These are phyloP conservation scores for Umbelopsis sp. DNA, from an alignment of 192 early-diverging fungal species.

Conservation along the genomic window DNA sequence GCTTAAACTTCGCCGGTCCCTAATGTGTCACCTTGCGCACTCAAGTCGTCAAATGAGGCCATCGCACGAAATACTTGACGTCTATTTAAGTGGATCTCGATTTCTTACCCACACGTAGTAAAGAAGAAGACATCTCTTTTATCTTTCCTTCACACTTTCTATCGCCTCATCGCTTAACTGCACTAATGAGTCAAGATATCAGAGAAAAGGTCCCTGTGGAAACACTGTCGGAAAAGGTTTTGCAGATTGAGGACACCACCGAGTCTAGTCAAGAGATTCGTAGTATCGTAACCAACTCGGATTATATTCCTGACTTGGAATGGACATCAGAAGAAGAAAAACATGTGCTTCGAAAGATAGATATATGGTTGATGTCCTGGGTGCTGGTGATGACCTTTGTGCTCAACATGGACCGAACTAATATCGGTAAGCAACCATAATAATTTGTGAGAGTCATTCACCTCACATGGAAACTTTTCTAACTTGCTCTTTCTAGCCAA, in stretches of 20 bases:
- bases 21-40: conserved; percentile 9
- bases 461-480: no score
- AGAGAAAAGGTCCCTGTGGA: neutral
- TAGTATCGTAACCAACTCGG: neutral
- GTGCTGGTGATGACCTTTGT: conserved; percentile 47
- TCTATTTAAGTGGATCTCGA: neutral
- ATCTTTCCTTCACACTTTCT: neutral
- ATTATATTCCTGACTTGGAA: conserved; percentile 30
- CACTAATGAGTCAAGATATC: conserved; percentile 5
- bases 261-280: neutral
- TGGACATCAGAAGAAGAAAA: conserved; percentile 57
- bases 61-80: neutral
- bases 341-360: conserved; percentile 34
- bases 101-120: neutral
- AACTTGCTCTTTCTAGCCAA: conserved; percentile 25
- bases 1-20: no score
- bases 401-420: conserved; percentile 37
- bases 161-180: neutral
- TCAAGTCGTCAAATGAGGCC: conserved; percentile 20
- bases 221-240: neutral
- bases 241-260: conserved; percentile 7
- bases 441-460: no score
- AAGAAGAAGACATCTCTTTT: neutral
- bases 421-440: conserved; percentile 37
- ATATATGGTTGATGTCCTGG: conserved; percentile 56